phyloP scores from a whole-genome alignment of 2,329 filamentous ascomycete species.

The Grosmannia huntii region DNA sequence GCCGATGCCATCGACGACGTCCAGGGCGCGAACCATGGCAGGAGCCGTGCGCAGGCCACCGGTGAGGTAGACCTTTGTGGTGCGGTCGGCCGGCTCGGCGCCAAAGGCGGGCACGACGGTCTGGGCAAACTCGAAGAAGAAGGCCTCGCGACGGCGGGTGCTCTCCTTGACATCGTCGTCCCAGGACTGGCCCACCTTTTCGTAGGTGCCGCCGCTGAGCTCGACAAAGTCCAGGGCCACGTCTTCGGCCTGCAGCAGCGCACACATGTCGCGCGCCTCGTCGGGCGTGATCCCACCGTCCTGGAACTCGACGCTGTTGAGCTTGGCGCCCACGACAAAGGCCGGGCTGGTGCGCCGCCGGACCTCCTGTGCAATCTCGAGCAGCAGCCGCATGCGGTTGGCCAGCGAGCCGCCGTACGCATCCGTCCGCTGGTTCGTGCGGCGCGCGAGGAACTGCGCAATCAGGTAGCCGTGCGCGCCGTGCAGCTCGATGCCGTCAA shows the following conservation, averaged over 20 bases:
- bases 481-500: constrained; percentile 37
- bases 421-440: constrained; percentile 38
- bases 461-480: constrained; percentile 37
- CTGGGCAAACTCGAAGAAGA: constrained; percentile 49
- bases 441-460: constrained; percentile 36
- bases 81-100: constrained; percentile 16
- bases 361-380: constrained; percentile 26
- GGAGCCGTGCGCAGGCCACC: constrained; percentile 41
- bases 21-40: constrained; percentile 45
- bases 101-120: constrained; percentile 27
- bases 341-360: constrained; percentile 16
- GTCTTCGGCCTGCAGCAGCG: constrained; percentile 29
- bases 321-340: constrained; percentile 40
- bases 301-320: constrained; percentile 45
- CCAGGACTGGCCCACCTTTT: constrained; percentile 32
- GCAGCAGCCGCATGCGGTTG: constrained; percentile 31
- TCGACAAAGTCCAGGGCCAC: constrained; percentile 43
- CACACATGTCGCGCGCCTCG: constrained; percentile 31
- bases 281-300: constrained; percentile 36
- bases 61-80: constrained; percentile 44
- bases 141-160: constrained; percentile 42
- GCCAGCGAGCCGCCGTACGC: constrained; percentile 31
- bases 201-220: constrained; percentile 47
- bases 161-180: constrained; percentile 33
- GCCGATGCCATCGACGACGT: constrained; percentile 36